Evolutionary conservation across 306 rosid species (phyloP).

Genomic region (Calophaca sinica): DNA sequence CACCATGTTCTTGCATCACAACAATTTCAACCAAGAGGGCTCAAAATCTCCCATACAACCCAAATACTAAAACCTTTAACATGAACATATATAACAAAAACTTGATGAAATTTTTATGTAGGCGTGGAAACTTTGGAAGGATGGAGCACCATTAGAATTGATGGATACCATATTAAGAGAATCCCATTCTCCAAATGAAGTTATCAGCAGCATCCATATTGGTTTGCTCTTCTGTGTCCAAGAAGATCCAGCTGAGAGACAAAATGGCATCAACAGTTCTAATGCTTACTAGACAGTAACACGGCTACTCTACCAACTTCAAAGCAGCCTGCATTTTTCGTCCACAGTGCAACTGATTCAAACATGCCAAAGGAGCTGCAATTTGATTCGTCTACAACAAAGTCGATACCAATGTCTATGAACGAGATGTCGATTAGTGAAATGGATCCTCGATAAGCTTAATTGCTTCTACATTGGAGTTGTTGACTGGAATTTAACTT

Average conservation of each 20-base stretch:
- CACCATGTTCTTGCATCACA: slow-evolving; percentile 85
- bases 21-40: slow-evolving; percentile 26
- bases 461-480: neutral
- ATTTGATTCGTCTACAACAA: slow-evolving; percentile 30
- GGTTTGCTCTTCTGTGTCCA: slow-evolving; percentile 54
- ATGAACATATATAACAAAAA: neutral
- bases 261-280: slow-evolving; percentile 48
- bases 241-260: slow-evolving; percentile 50
- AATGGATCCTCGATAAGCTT: slow-evolving; percentile 43
- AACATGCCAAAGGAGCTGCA: slow-evolving; percentile 33
- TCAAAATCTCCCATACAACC: neutral
- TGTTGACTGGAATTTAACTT: neutral
- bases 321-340: slow-evolving; percentile 38
- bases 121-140: slow-evolving; percentile 53
- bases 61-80: slow-evolving; percentile 17
- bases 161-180: slow-evolving; percentile 46
- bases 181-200: slow-evolving; percentile 42
- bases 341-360: slow-evolving; percentile 36
- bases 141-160: slow-evolving; percentile 47
- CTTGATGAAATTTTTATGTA: slow-evolving; percentile 32
- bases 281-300: slow-evolving; percentile 45
- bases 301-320: slow-evolving; percentile 42
- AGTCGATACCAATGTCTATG: slow-evolving; percentile 17
- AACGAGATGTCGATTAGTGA: slow-evolving; percentile 45
- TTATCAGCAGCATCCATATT: slow-evolving; percentile 51